These are phyloP conservation scores for Suhomyces sp. DNA, from an alignment of 805 yeast species.

Conservation along the genomic window DNA sequence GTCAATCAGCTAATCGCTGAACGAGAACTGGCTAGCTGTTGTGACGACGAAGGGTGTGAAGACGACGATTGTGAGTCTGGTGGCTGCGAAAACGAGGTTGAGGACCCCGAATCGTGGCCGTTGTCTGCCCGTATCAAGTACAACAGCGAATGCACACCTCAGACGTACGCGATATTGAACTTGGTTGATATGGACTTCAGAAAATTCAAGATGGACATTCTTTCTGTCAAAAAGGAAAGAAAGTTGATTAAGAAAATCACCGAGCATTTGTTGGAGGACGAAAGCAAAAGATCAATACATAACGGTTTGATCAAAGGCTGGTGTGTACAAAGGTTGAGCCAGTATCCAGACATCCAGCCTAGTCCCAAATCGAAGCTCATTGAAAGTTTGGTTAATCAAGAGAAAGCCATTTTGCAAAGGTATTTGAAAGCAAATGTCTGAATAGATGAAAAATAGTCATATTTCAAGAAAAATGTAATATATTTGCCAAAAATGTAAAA, in stretches of 20 bases:
- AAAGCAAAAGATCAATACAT: conserved; percentile 4
- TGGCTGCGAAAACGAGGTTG: conserved; percentile 16
- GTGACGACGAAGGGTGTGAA: conserved; percentile 6
- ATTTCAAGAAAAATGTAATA: background rate
- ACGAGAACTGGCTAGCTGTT: conserved; percentile 1
- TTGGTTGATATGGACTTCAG: conserved; percentile 27
- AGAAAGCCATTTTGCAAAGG: conserved; percentile 21
- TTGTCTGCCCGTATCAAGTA: conserved; percentile 36
- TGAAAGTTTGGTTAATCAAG: conserved; percentile 20
- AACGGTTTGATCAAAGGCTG: conserved; percentile 17
- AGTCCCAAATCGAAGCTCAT: conserved; percentile 14
- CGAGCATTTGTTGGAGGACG: conserved; percentile 15
- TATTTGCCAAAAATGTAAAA: conserved; percentile 2
- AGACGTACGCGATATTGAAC: conserved; percentile 39
- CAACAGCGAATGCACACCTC: conserved; percentile 44
- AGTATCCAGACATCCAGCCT: conserved; percentile 13
- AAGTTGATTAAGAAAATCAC: conserved; percentile 18
- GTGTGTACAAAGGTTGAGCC: conserved; percentile 23
- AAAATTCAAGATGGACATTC: conserved; percentile 22
- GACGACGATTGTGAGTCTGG: conserved; percentile 12
- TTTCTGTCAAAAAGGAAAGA: conserved; percentile 17
- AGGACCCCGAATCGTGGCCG: conserved; percentile 41
- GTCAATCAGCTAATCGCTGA: conserved; percentile 24
- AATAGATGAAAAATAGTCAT: background rate
- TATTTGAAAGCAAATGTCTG: conserved; percentile 1